Base-by-base conservation (phyloP, 2,329 filamentous ascomycete genomes). In the Colletotrichum godetiae region DNA sequence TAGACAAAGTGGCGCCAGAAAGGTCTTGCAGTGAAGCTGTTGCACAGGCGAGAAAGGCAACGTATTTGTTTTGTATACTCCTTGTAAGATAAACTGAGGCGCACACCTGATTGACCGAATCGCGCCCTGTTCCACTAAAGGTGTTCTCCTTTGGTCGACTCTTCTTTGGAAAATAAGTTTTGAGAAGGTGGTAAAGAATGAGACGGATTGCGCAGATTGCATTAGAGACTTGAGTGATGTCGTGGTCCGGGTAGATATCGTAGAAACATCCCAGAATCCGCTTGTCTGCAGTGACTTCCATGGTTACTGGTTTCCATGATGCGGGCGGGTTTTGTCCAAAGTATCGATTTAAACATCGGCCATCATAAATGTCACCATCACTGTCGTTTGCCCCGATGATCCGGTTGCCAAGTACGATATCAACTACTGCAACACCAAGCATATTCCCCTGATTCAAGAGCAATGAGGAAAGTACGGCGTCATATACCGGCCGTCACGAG, bases 221-320 rank as follows among this genome's bases (percentile, higher is more conserved):
- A 42, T 79, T 78, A 29, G 72, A 64, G 15, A 78, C 76, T 52
- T 79, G 78, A 0, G 77, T 75, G 31, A 73, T 68, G 15, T 72
- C 76, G 7, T 77, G 71, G 19, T 76, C 75, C 2, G 55, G 53
- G 55, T 77, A 77, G 3, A 78, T 27, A 52, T 79, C 75, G 24
- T 77, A 79, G 12, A 70, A 67, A 3, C 61, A 60, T 2, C 59
- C 70, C 11, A 75, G 68, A 3, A 78, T 70, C 31, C 75, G 60
- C 6, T 70, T 35, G 4, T 63, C 29, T 0, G 46, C 68, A 2
- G 56, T n/a, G 27, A 42, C 27, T 1, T 22, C 4, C 19, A 58
- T 13, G 0, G 5, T 29, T 22, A 13, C 24, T 13, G 67, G 59
- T 0, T n/a, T 52, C 67, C 59, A 69, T 3, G 35, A 19, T 0